Conservation (phyloP, 163 green algal species). For the Dunaliella salina region DNA sequence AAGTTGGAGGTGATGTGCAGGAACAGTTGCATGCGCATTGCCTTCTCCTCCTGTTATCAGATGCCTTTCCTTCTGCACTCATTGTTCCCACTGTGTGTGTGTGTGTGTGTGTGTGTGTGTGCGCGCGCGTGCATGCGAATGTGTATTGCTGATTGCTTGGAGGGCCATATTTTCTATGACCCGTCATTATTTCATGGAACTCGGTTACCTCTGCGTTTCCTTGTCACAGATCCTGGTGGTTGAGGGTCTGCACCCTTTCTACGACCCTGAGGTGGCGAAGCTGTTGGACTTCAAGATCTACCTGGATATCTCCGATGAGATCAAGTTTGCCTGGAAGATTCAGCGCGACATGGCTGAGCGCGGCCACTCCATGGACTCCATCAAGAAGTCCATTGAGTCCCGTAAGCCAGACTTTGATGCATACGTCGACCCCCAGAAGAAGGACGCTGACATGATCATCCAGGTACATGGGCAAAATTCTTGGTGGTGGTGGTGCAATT, state of each 20-base stretch:
- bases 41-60: no score
- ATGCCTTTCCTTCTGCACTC: no score
- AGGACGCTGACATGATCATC: constrained; percentile 95
- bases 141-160: no score
- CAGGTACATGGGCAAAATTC: constrained; percentile 52
- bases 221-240: constrained; percentile 84
- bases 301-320: constrained; percentile 96
- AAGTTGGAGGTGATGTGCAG: no score
- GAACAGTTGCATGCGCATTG: no score
- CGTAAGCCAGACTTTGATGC: constrained; percentile 98
- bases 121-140: no score
- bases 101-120: no score
- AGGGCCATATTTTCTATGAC: no score
- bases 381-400: constrained; percentile 95
- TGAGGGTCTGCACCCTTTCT: constrained; percentile 98
- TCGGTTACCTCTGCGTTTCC: no score
- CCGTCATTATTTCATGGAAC: no score
- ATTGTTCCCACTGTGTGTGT: no score
- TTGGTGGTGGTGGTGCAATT: no score
- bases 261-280: constrained; percentile 90
- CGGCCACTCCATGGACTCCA: constrained; percentile 84
- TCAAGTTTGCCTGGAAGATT: constrained; percentile 99
- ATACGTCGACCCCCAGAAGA: constrained; percentile 98
- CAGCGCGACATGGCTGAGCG: constrained; percentile 86
- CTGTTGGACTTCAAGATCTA: constrained; percentile 98